phyloP scores from a whole-genome alignment of 2,329 filamentous ascomycete species.

The Aspergillus latus region DNA sequence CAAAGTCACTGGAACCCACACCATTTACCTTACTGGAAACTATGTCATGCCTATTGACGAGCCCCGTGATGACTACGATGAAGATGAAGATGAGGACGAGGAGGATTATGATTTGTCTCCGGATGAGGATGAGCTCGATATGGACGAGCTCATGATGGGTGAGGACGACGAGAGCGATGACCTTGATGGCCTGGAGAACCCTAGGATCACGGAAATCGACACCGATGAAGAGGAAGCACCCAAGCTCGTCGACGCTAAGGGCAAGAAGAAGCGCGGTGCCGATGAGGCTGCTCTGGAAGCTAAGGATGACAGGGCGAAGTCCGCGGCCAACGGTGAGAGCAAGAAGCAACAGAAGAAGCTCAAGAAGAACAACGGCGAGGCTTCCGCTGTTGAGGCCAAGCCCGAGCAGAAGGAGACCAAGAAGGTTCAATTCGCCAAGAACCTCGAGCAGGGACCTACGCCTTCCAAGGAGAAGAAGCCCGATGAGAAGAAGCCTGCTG shows the following conservation, averaged over 20 bases:
- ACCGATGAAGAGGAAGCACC: constrained; percentile 71
- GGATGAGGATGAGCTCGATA: constrained; percentile 72
- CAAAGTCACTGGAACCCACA: constrained; percentile 83
- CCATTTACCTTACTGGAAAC: constrained; percentile 92
- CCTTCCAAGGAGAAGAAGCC: constrained; percentile 57
- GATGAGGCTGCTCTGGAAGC: constrained; percentile 70
- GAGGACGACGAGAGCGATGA: constrained; percentile 69
- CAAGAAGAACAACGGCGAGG: constrained; percentile 97
- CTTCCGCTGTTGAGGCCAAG: constrained; percentile 57
- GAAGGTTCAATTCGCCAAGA: constrained; percentile 99
- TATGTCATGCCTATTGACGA: constrained; percentile 74
- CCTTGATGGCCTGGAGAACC: constrained; percentile 73
- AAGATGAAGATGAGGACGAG: constrained; percentile 63
- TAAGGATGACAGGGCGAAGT: constrained; percentile 62
- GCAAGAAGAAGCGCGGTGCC: constrained; percentile 93
- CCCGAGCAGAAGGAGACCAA: constrained; percentile 65
- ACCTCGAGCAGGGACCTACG: constrained; percentile 94
- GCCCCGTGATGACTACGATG: constrained; percentile 37
- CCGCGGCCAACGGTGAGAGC: constrained; percentile 65
- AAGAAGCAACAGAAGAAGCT: constrained; percentile 98
- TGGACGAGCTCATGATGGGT: constrained; percentile 52
- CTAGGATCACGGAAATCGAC: constrained; percentile 80
- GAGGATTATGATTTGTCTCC: constrained; percentile 79
- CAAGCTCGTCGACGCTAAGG: constrained; percentile 50
- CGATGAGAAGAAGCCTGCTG: constrained; percentile 35